Base-by-base conservation (phyloP, 805 yeast species). In the Suhomyces xylopsoci region DNA sequence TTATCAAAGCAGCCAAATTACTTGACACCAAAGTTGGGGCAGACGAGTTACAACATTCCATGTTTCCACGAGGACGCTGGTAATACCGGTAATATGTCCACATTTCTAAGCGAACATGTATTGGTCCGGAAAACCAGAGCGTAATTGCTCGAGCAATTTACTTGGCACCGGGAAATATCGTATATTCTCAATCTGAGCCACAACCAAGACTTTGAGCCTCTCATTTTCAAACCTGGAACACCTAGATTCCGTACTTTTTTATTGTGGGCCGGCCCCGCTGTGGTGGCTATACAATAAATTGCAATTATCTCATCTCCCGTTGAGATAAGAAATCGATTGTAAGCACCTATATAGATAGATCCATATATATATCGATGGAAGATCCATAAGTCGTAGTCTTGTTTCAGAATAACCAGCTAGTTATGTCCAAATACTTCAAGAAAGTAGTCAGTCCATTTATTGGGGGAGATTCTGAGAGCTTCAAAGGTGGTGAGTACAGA, bases 401-500 rank as follows among this genome's bases (percentile, higher is more conserved):
- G 14, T 10, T 10, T 12, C n/a, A 12, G n/a, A n/a, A n/a, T 7
- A 32, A n/a, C 36, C 36, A 32, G 17, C 15, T 17, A 32, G 36
- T 14, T 3, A 45, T 45, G 48, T 45, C 48, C 17, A 19, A 17
- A 9, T 45, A 45, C 19, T 20, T 45, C 10, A 45, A 32, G 19
- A 30, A 30, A 7, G 48, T 34, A 12, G 17, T 32, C 10, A 45
- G 22, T 26, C 48, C 48, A 10, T 19, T 45, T 15, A 3, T 47
- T 24, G 43, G 42, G 9, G 32, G 22, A 2, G 17, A 28, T 22
- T 30, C 25, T 15, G 24, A 47, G n/a, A 38, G 17, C 25, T 41
- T 32, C 9, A 22, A 47, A 8, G 47, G 51, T n/a, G 42, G 45
- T 44, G 43, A 49, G 20, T n/a, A 32, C 36, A 32, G 17, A 32